Percentiles rank a stretch among this genome's conserved stretches.
Evolutionary conservation across 2,329 filamentous ascomycete genomes (phyloP).

Genomic region (Dissoconium aciculare): DNA sequence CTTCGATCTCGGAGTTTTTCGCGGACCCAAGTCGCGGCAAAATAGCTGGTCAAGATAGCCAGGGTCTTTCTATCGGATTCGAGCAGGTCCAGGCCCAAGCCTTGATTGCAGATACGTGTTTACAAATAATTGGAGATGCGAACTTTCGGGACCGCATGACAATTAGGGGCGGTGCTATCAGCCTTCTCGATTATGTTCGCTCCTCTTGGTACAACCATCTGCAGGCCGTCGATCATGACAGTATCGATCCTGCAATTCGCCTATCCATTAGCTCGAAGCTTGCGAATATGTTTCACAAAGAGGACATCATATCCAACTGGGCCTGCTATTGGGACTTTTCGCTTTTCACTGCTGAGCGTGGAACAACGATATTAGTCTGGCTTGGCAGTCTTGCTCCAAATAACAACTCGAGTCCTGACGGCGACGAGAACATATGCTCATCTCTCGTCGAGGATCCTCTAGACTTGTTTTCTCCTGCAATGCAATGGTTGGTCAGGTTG

Average conservation of each 20-base stretch:
- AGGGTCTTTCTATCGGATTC: not conserved
- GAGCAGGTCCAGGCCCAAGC: not conserved
- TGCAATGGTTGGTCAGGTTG: too few species aligned
- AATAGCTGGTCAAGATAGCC: slow-evolving; percentile 1
- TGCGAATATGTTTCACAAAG: not conserved
- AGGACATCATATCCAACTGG: not conserved
- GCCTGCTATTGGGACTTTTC: not conserved
- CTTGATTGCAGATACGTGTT: not conserved
- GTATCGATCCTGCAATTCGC: not conserved
- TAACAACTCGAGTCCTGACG: too few species aligned
- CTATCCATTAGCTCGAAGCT: not conserved
- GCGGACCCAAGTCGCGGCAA: slow-evolving; percentile 5
- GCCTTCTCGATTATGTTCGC: not conserved
- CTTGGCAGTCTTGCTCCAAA: too few species aligned
- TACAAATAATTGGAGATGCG: not conserved
- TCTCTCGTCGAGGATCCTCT: too few species aligned
- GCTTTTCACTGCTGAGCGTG: too few species aligned
- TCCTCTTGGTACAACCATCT: slow-evolving; percentile 1
- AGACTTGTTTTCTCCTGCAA: too few species aligned
- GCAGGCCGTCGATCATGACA: not conserved
- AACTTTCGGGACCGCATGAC: not conserved
- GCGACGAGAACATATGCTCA: too few species aligned
- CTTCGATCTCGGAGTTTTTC: slow-evolving; percentile 7
- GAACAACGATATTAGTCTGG: too few species aligned
- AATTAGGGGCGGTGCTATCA: too few species aligned